A percentile compares a stretch with the other conserved stretches of the same genome.
Conservation (phyloP, 176 grass and related monocot genomes). For the Chloris gayana region DNA sequence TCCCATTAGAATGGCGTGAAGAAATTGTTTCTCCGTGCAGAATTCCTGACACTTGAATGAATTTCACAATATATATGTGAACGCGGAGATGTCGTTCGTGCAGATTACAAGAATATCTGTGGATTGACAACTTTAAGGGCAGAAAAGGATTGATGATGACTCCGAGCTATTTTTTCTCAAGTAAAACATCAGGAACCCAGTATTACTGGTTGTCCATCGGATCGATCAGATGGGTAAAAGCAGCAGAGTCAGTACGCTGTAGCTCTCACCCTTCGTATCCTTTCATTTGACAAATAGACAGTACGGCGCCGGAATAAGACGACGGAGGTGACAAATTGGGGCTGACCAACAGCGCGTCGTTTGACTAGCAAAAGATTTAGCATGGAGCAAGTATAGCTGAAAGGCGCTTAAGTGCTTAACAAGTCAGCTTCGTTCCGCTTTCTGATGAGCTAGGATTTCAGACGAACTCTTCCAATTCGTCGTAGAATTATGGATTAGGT, state of each 20-base stretch:
- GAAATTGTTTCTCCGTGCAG: no score
- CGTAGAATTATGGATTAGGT: neutral
- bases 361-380: neutral
- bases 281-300: neutral
- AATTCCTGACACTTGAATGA: neutral
- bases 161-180: neutral
- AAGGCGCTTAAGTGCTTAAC: neutral
- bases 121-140: neutral
- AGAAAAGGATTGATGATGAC: slow-evolving; percentile 6
- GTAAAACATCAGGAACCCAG: neutral
- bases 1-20: no score
- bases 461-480: neutral
- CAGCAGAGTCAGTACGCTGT: neutral
- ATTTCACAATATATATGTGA: neutral
- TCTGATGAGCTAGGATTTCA: slow-evolving; percentile 9
- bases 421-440: neutral
- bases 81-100: neutral
- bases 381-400: slow-evolving; percentile 32
- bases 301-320: neutral
- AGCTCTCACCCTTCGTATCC: neutral
- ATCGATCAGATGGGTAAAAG: neutral
- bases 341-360: neutral
- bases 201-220: neutral
- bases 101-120: neutral
- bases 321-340: neutral